Evolutionary conservation across 495 filamentous ascomycete species (phyloP).

Genomic region (Lasiosphaeria ovina): DNA sequence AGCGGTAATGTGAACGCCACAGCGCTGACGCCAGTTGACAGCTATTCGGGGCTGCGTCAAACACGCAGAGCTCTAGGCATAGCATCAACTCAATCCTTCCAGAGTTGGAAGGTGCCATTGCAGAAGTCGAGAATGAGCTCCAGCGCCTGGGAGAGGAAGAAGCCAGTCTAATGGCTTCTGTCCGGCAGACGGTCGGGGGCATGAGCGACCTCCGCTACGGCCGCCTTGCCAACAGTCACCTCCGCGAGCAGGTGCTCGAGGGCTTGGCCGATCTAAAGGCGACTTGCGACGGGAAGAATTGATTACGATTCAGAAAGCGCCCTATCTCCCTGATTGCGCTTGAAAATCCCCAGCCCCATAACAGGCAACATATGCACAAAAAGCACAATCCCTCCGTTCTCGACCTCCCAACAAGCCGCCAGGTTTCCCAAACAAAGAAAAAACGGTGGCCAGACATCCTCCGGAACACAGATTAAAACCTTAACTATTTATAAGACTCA

Average conservation of each 20-base stretch:
- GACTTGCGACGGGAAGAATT: slow-evolving; percentile 54
- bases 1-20: background rate
- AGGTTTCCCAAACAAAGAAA: background rate
- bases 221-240: slow-evolving; percentile 60
- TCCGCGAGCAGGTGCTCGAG: slow-evolving; percentile 59
- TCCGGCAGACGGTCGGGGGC: slow-evolving; percentile 62
- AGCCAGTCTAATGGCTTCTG: slow-evolving; percentile 54
- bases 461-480: slow-evolving; percentile 8
- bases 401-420: background rate
- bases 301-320: slow-evolving; percentile 12
- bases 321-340: background rate
- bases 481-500: background rate
- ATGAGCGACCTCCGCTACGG: slow-evolving; percentile 85
- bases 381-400: background rate
- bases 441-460: background rate
- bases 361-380: background rate
- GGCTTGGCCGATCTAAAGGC: slow-evolving; percentile 63
- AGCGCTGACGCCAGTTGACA: slow-evolving; percentile 29
- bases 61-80: slow-evolving; percentile 48
- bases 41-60: slow-evolving; percentile 61
- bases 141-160: slow-evolving; percentile 62
- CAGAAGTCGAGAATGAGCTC: slow-evolving; percentile 65
- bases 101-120: slow-evolving; percentile 64
- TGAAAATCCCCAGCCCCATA: background rate
- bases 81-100: slow-evolving; percentile 62